Conservation (phyloP, 176 grass and related monocot species). For the Carex kokanica region DNA sequence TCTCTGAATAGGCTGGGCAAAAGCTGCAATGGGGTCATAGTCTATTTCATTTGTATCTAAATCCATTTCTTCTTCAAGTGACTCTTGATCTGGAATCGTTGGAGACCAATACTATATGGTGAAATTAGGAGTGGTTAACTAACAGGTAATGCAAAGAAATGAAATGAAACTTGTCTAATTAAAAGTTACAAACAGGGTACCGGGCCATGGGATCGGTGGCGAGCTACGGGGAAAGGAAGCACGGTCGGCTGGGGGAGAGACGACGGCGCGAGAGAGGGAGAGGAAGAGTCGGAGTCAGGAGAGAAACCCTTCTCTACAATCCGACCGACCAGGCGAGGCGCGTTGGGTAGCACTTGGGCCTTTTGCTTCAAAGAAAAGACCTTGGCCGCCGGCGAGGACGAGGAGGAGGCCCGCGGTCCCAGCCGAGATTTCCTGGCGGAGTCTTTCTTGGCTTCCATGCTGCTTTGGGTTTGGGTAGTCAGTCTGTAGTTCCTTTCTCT, state of each 20-base stretch:
- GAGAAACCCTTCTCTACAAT: constrained; percentile 95
- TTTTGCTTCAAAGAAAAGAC: constrained; percentile 31
- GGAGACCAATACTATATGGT: constrained; percentile 57
- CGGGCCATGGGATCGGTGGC: constrained; percentile 87
- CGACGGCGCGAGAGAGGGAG: constrained; percentile 32
- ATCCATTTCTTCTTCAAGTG: constrained; percentile 35
- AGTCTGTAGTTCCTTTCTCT: too few relatives aligned
- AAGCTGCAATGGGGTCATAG: constrained; percentile 18
- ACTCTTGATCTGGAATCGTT: constrained; percentile 11
- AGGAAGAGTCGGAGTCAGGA: constrained; percentile 25
- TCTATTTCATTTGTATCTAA: constrained; percentile 52
- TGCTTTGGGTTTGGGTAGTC: neutral
- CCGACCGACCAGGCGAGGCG: constrained; percentile 53
- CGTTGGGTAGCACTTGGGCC: constrained; percentile 1
- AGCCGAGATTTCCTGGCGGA: constrained; percentile 5
- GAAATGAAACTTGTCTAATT: neutral
- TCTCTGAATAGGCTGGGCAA: constrained; percentile 48
- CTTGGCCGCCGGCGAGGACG: neutral
- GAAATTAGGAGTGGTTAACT: neutral
- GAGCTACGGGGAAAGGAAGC: constrained; percentile 84
- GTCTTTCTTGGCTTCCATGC: constrained; percentile 12
- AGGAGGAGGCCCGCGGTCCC: neutral
- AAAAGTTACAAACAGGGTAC: constrained; percentile 27
- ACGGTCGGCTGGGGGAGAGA: constrained; percentile 49
- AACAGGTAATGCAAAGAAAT: neutral